Evolutionary conservation across 1,284 basidiomycete species (phyloP), one percentile per base, ranked within the genome.

Genomic region (Moesziomyces aphidis): DNA sequence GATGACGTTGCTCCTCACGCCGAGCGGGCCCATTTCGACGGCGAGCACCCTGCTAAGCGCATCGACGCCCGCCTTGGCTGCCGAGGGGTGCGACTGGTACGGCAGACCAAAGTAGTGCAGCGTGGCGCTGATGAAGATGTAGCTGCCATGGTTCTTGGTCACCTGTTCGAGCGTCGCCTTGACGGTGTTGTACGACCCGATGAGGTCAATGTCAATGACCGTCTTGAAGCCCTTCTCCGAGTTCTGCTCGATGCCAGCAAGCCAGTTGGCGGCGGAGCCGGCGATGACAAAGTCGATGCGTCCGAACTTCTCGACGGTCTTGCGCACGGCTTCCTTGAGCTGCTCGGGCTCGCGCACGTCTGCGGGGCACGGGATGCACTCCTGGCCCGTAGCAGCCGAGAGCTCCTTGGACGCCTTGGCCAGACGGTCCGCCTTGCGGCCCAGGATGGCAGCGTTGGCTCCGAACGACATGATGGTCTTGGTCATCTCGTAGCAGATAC

Each of bases 271-370:
- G 0, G 85, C 83, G 0, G 77, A 77, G 90, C 95, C 94, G 81
- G 93, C 94, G 61, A 97, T 93, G 59, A 97, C 95, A 85, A 93
- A 96, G 87, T 99, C 95, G 76, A 99, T 94, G 69, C 89, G 88
- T 1, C 95, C 95, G 83, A 92, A 96, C 73, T 87, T 87, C 65
- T 90, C 89, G 24, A 95, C 88, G 0, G 92, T 90, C 83, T 90
- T 56, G 15, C 89, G 86, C 21, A 94, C 95, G 4, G 95, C 95
- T 9, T 88, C 89, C 73, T 90, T 88, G 50, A 99, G 85, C 43
- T 90, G 88, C 42, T 90, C 88, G 0, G 92, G 90, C 48, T 92
- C 87, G 51, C 95, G 88, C 15, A 98, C 96, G 81, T 98, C 96
- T 0, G 89, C 94, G 61, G 91, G 89, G 15, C 89, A 87, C 5